These are phyloP conservation scores for Discostella pseudostelligera DNA, from an alignment of 108 stramenopile species.

Conservation along the genomic window DNA sequence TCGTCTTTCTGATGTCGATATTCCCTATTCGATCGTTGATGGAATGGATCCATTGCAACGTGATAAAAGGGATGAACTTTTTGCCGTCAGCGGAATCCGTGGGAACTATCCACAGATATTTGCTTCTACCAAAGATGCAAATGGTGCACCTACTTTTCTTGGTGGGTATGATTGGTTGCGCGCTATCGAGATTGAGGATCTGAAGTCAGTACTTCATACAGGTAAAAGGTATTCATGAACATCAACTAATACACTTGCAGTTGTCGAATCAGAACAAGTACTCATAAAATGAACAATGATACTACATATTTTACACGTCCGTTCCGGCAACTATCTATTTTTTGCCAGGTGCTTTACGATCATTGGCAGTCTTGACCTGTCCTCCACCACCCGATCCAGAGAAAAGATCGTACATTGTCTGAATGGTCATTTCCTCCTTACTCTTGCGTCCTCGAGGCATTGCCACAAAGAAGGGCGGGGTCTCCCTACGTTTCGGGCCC, in stretches of 20 bases:
- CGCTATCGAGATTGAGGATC: background rate
- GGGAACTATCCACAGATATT: too few relatives aligned
- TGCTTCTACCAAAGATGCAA: too few relatives aligned
- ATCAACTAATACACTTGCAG: too few relatives aligned
- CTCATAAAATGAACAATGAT: background rate
- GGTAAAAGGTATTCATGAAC: too few relatives aligned
- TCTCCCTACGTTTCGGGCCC: constrained; percentile 31
- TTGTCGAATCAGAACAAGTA: too few relatives aligned
- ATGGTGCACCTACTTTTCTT: too few relatives aligned
- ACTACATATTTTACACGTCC: constrained; percentile 1
- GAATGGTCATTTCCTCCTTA: constrained; percentile 60
- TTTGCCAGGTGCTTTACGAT: constrained; percentile 59
- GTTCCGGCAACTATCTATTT: background rate
- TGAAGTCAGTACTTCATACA: constrained; percentile 10
- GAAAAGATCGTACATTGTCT: constrained; percentile 63
- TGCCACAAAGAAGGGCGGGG: constrained; percentile 62
- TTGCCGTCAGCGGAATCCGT: constrained; percentile 34
- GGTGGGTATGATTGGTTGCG: constrained; percentile 40
- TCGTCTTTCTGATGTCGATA: constrained; percentile 12
- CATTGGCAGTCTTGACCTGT: constrained; percentile 58
- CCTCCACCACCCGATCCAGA: constrained; percentile 57
- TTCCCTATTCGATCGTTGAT: constrained; percentile 48
- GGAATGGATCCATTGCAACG: constrained; percentile 49
- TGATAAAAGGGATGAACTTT: constrained; percentile 26
- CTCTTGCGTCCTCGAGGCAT: constrained; percentile 53